phyloP scores from a whole-genome alignment of 2,329 filamentous ascomycete species.

The Penicillium sp. region DNA sequence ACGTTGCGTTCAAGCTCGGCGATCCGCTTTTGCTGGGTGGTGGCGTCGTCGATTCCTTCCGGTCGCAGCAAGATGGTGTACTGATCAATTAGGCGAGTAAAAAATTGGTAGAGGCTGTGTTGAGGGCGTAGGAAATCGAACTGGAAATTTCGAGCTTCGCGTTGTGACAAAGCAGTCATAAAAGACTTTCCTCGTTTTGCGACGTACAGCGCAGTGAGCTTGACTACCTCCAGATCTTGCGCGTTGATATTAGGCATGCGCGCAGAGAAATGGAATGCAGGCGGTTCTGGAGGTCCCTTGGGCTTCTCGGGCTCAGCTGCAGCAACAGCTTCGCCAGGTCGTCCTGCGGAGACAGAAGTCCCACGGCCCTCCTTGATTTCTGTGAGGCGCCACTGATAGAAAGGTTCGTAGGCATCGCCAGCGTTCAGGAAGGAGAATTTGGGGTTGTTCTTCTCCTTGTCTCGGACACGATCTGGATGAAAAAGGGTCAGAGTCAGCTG shows the following conservation, averaged over 20 bases:
- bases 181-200: slow-evolving; percentile 91
- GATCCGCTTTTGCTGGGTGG: slow-evolving; percentile 71
- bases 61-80: slow-evolving; percentile 78
- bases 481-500: not conserved
- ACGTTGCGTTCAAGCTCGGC: slow-evolving; percentile 73
- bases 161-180: slow-evolving; percentile 85
- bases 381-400: slow-evolving; percentile 85
- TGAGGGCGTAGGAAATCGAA: slow-evolving; percentile 96
- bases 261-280: slow-evolving; percentile 89
- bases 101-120: slow-evolving; percentile 95
- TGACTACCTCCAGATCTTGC: slow-evolving; percentile 76
- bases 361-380: slow-evolving; percentile 85
- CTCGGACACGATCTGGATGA: slow-evolving; percentile 69
- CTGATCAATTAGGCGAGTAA: slow-evolving; percentile 88
- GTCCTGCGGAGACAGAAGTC: slow-evolving; percentile 74
- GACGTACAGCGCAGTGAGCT: slow-evolving; percentile 83
- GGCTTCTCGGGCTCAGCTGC: slow-evolving; percentile 64
- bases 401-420: slow-evolving; percentile 81
- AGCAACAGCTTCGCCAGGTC: slow-evolving; percentile 63
- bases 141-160: slow-evolving; percentile 86
- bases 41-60: slow-evolving; percentile 68
- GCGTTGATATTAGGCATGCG: slow-evolving; percentile 97
- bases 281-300: slow-evolving; percentile 79
- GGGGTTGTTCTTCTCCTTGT: slow-evolving; percentile 80
- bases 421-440: slow-evolving; percentile 86